Evolutionary conservation across 441 rosid species (phyloP), one percentile per base, ranked within the genome.

Genomic region (Croton setiger): DNA sequence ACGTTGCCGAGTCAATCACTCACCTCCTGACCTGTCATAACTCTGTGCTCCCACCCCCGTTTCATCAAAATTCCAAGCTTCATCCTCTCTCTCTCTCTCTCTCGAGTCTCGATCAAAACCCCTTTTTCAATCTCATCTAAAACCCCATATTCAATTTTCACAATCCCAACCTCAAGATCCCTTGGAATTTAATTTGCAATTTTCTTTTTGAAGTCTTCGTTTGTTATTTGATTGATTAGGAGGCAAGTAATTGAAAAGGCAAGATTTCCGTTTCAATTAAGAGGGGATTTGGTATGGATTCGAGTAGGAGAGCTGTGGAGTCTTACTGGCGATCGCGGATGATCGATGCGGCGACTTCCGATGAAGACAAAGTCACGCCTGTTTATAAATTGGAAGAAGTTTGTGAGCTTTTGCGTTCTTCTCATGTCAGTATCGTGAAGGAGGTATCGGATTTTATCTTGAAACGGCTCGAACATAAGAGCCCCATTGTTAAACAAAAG

Each of bases 231-330:
- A 71, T 63, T 51, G 58, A 52, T 60, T 69, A 59, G 52, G 41
- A 14, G 66, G 4, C 11, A 52, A 70, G 20, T 23, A 15, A 39
- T 43, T 62, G 21, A 62, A 27, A 52, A 15, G 59, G 53, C 39
- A 20, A 67, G 67, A 49, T 27, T 37, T 35, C 11, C 31, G 35
- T 58, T 47, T 59, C 27, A 48, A 18, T 63, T 56, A 13, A 14
- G 36, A 15, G 52, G 12, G 7, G 21, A 14, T 7, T 65, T 33
- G 64, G 48, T 20, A 95, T 95, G 99, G 98, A 90, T 84, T 92
- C 99, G 63, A 95, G 99, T 80, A 87, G 99, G 77, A 87, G 98
- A 82, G 99, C 99, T 18, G 98, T 95, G 79, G 99, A 95, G 75
- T 89, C 99, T 67, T 95, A 91, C 70, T 89, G 98, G 99, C 85